Base-by-base conservation (phyloP, 108 stramenopile species). In the Cyclotella kingstonii region DNA sequence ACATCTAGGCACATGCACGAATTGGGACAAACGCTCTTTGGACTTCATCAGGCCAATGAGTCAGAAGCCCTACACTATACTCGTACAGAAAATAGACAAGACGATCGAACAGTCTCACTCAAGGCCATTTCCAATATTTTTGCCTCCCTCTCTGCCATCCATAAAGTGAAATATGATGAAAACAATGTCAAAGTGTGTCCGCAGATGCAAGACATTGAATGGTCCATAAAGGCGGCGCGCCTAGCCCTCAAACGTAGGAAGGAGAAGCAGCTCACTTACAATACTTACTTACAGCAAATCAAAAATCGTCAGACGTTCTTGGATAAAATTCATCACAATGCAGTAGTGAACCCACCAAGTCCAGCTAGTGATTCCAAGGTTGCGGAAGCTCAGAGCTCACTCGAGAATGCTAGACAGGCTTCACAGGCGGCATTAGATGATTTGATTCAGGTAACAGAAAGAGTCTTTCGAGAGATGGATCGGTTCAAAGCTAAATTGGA, bases 21-120 rank as follows among this genome's bases (percentile, higher is more conserved):
- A 23, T 77, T 97, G 61, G 91, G 88, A 22, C 70, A 84, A 35
- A 78, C 89, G 10, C 47, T 85, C n/a, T 90, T 93, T 59, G 89
- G 86, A 25, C 75, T 85, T 58, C 76, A 86, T 50, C 86, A 84
- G 11, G 41, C 60, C 0, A 58, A 68, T 28, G 66, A 76, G 52
- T 62, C 75, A 0, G 66, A 76, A 8, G 23, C 66, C 54, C 54
- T 60, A 14, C 26, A 44, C 27, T 51, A 48, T 10, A 12, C 52
- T 8, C 28, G 51, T 41, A 26, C 17, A 33, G 15, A 25, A 64
- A 52, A 39, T 30, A 45, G 48, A 38, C 58, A 64, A 49, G 63
- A 73, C 46, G 40, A 58, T n/a, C 66, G 50, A 5, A 26, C 80
- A 17, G 67, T 67, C 22, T 68, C 75, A 5, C 47, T 78, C 33